Percentiles rank a stretch among this genome's conserved stretches.
Conservation (phyloP, 2,329 filamentous ascomycete species). For the Microthyrium microscopicum region DNA sequence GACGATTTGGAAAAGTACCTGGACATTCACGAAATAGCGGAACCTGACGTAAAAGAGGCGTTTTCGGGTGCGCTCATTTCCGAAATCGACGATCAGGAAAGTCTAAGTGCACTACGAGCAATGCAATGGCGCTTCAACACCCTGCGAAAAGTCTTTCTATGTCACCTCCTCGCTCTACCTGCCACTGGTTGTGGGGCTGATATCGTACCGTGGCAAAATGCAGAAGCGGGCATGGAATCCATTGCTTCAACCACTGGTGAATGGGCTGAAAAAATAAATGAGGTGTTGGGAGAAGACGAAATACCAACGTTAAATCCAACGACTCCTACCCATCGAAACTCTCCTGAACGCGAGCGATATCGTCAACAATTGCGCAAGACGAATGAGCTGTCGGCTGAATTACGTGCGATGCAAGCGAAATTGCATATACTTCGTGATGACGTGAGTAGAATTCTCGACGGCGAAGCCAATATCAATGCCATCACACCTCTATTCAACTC, state of each 20-base stretch:
- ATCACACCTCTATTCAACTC: conserved; percentile 63
- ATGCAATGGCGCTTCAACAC: conserved; percentile 56
- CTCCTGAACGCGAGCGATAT: conserved; percentile 67
- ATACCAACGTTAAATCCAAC: conserved; percentile 19
- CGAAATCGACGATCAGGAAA: conserved; percentile 60
- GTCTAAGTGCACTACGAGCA: conserved; percentile 58
- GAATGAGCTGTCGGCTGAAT: conserved; percentile 73
- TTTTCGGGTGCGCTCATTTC: conserved; percentile 38
- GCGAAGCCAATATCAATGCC: conserved; percentile 30
- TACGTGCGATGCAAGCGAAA: conserved; percentile 84
- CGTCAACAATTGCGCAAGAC: conserved; percentile 78
- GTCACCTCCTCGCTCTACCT: conserved; percentile 74
- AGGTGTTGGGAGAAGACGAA: conserved; percentile 64
- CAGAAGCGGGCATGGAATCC: conserved; percentile 55
- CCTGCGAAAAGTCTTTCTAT: conserved; percentile 70
- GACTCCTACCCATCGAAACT: conserved; percentile 23
- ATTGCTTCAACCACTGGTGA: conserved; percentile 45
- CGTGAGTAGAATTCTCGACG: conserved; percentile 62
- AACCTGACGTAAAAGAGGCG: conserved; percentile 29
- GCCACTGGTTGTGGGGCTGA: conserved; percentile 64
- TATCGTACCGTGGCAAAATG: conserved; percentile 60
- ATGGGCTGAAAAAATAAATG: conserved; percentile 48
- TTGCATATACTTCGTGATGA: conserved; percentile 84
- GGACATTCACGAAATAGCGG: conserved; percentile 42
- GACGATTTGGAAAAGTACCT: conserved; percentile 82